Percentiles rank a stretch among this genome's conserved stretches.
These are phyloP conservation scores for Postia placenta DNA, from an alignment of 768 basidiomycete genomes.

Conservation along the genomic window DNA sequence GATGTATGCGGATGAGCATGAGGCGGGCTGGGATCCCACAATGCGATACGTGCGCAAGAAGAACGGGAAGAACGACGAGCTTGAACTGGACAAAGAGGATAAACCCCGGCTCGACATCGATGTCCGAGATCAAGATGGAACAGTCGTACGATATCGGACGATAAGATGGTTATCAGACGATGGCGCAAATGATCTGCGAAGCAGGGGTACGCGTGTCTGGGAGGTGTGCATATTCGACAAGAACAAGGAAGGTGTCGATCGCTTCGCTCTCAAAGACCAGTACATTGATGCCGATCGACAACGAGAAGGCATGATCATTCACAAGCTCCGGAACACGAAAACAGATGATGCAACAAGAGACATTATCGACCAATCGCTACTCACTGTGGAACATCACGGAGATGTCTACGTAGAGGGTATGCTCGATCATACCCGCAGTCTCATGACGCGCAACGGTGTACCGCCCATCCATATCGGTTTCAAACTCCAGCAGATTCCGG, in stretches of 20 bases:
- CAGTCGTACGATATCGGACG: not conserved
- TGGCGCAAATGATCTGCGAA: not conserved
- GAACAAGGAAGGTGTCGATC: not conserved
- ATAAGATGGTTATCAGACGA: not conserved
- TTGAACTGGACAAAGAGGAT: not conserved
- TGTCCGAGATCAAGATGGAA: not conserved
- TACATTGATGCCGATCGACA: not conserved
- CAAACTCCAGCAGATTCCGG: not conserved
- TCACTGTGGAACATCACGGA: not conserved
- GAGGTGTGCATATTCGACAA: not conserved
- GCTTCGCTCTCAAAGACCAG: not conserved
- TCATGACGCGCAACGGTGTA: not conserved
- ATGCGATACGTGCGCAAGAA: not conserved
- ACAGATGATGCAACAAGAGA: not conserved
- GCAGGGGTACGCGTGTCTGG: conserved; percentile 7
- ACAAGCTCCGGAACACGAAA: not conserved
- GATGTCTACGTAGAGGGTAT: not conserved
- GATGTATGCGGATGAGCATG: conserved; percentile 1
- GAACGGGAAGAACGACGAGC: not conserved
- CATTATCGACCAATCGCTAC: not conserved
- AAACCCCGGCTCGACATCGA: not conserved
- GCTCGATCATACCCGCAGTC: not conserved
- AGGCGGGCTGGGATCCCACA: conserved; percentile 6
- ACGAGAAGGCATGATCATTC: not conserved
- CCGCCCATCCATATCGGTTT: not conserved